Base-by-base conservation (phyloP, 192 early-diverging fungal species). In the Coemansia guatemalensis region DNA sequence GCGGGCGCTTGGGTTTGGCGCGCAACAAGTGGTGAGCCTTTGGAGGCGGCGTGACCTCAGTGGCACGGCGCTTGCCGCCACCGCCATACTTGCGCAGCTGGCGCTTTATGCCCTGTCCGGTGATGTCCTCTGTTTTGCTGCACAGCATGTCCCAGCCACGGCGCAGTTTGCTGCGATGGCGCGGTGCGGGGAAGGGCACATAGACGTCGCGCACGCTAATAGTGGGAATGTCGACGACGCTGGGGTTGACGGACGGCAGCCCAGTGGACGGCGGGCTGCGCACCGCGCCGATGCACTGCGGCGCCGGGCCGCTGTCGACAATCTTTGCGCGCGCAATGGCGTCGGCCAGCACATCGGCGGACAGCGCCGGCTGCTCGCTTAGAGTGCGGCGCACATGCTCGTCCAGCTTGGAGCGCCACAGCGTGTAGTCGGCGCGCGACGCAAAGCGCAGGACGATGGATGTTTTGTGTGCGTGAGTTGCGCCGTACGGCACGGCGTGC, bases 121-220 rank as follows among this genome's bases (percentile, higher is more conserved):
- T 80, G 44, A 74, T 62, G 44, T 75, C 71, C 78, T 80, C 78
- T 12, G 78, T 75, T 65, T 80, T 74, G 78, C 68, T 75, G 59
- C 78, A 64, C 57, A 80, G 30, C 67, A 75, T 71, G 52, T 80
- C 73, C 78, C 78, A 80, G 8, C 78, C 78, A 1, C 73, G 71
- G 1, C 78, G 72, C 58, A 80, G 52, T 53, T 75, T 74, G 53
- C 78, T 69, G 30, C 60, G 57, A 21, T 75, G 72, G 33, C 61
- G 64, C 6, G 78, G 56, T 11, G 60, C 60, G 44, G 78, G 78
- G 22, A 75, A 74, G 47, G 58, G 64, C 62, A 74, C 73, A 21
- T 75, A 80, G 32, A 80, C 73, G n/a, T 78, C 75, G 53, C 75
- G 75, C 60, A 78, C 70, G 56, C 64, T 78, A 53, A 78, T 78